Evolutionary conservation across 2,329 filamentous ascomycete species (phyloP).

Genomic region (Penicillium sp.): DNA sequence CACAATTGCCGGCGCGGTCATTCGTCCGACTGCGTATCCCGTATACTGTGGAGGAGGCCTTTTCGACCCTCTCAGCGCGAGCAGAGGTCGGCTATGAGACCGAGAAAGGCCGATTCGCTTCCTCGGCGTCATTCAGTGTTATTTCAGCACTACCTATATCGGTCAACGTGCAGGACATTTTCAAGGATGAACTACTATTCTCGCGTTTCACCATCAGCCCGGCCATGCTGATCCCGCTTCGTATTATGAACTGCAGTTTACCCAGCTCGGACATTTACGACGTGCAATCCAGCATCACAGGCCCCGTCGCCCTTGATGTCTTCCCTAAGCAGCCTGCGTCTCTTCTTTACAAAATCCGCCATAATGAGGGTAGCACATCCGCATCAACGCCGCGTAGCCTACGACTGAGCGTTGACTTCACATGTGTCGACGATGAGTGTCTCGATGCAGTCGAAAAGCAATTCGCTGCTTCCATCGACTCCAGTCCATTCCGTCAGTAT

Average conservation of each 20-base stretch:
- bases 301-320: constrained; percentile 54
- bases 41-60: constrained; percentile 78
- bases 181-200: constrained; percentile 77
- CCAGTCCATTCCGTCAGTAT: constrained; percentile 48
- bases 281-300: constrained; percentile 49
- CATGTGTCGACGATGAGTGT: constrained; percentile 72
- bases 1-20: constrained; percentile 28
- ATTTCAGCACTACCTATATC: constrained; percentile 77
- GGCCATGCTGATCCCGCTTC: constrained; percentile 69
- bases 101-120: constrained; percentile 61
- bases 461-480: constrained; percentile 48
- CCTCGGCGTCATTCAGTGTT: constrained; percentile 61
- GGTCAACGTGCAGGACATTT: constrained; percentile 95
- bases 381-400: constrained; percentile 33
- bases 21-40: constrained; percentile 59
- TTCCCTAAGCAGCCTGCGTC: constrained; percentile 80
- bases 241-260: constrained; percentile 69
- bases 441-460: constrained; percentile 45
- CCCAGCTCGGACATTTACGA: constrained; percentile 65
- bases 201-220: constrained; percentile 90
- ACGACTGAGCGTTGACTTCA: constrained; percentile 70
- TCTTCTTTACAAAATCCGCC: constrained; percentile 71
- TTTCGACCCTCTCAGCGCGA: constrained; percentile 67
- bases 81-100: constrained; percentile 76
- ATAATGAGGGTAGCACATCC: constrained; percentile 16